Base-by-base conservation (phyloP, 2,329 filamentous ascomycete genomes). In the Aspergillus viridinutans region DNA sequence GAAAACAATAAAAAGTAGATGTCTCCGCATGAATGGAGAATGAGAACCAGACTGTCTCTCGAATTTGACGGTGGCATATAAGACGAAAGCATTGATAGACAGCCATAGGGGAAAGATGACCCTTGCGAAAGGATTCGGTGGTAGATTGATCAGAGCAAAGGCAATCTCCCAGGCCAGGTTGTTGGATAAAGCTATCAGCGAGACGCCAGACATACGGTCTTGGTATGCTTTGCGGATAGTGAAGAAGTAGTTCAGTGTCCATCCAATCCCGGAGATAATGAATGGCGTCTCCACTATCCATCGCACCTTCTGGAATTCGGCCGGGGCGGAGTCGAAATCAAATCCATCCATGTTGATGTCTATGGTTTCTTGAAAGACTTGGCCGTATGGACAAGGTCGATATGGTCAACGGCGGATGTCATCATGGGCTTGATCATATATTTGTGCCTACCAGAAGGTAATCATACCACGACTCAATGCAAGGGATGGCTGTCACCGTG, bases 81-180 rank as follows among this genome's bases (percentile, higher is more conserved):
- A 14, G 4, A 56, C 54, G 21, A 52, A 56, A 1, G 49, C 23
- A 14, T 56, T 48, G 21, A 56, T 26, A 4, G 49, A 21, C n/a
- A 56, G 42, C 54, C 54, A 56, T 6, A 43, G 21, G 10, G 42
- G 40, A 20, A 53, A 21, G 14, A 50, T 40, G 1, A 49, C 17
- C 2, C 28, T 23, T 1, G 42, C 21, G 12, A 52, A n/a, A 4
- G 29, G 32, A 6, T 48, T 26, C 1, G 50, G 54, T 32, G 54
- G 54, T 4, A 14, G 43, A 32, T 49, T 42, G 20, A 56, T 9
- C 10, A 52, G 21, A 4, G 43, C 50, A 12, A 52, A 56, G 5
- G 49, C 42, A 6, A 49, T 12, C n/a, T 56, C 54, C 54, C 54
- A 56, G 21, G 54, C 43, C 12, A 56, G 43, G 17, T 56, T 56